Evolutionary conservation across 441 rosid species (phyloP).

Genomic region (Metrosideros polymorpha): DNA sequence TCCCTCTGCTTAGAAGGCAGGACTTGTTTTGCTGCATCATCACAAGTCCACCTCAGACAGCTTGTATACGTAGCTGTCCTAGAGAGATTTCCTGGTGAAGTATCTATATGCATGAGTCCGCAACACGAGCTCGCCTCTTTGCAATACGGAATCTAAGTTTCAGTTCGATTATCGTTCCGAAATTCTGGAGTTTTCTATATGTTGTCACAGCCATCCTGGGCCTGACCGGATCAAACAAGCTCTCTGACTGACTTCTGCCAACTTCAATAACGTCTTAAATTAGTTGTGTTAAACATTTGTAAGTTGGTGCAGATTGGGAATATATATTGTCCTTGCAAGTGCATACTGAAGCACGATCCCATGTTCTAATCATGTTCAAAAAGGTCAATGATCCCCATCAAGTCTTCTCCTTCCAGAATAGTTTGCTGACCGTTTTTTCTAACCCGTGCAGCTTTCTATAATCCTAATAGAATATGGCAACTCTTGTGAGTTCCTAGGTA

Average conservation of each 20-base stretch:
- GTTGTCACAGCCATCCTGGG: too few species aligned
- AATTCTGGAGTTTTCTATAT: neutral
- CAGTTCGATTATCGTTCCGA: neutral
- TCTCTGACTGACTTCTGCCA: neutral
- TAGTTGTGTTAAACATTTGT: neutral
- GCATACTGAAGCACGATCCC: neutral
- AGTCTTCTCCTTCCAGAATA: neutral
- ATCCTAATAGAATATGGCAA: neutral
- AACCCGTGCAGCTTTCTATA: neutral
- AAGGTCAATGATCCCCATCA: neutral
- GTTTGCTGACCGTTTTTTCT: neutral
- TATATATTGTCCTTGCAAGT: neutral
- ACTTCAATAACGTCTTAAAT: neutral
- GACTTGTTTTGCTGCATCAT: neutral
- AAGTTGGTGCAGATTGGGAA: neutral
- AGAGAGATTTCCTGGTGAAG: neutral
- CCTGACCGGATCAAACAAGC: neutral
- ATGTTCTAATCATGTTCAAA: neutral
- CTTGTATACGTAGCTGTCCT: neutral
- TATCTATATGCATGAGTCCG: neutral
- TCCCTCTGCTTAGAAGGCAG: neutral
- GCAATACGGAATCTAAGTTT: neutral
- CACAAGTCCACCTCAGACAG: neutral
- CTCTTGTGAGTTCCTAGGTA: neutral
- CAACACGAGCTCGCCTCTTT: neutral